These are phyloP conservation scores for Cavenderia fasciculata DNA, from an alignment of 78 protist species.

Conservation along the genomic window DNA sequence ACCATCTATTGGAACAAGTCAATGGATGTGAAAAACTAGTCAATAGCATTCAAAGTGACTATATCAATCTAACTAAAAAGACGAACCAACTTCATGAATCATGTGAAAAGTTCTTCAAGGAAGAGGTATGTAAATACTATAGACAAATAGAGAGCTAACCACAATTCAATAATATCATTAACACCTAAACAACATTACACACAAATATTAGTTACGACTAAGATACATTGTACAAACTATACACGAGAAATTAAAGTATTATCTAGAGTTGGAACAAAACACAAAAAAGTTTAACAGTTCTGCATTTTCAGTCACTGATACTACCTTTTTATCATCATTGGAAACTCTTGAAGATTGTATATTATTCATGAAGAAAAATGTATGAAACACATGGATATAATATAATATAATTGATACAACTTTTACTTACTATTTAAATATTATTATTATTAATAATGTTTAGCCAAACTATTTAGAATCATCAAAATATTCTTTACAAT, in stretches of 20 bases:
- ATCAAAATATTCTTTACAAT: slow-evolving; percentile 52
- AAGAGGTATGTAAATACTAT: slow-evolving; percentile 37
- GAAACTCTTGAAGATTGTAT: slow-evolving; percentile 69
- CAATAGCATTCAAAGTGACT: slow-evolving; percentile 52
- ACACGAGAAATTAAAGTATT: slow-evolving; percentile 59
- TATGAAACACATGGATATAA: not conserved
- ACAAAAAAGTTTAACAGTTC: slow-evolving; percentile 51
- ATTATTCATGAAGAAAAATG: slow-evolving; percentile 69
- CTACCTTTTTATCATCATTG: slow-evolving; percentile 18
- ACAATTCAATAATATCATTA: no score
- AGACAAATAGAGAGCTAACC: not conserved
- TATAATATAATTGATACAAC: not conserved
- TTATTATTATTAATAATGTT: not conserved
- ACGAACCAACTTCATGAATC: slow-evolving; percentile 67
- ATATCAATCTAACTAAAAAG: slow-evolving; percentile 58
- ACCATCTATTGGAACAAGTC: slow-evolving; percentile 16
- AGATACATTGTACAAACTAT: slow-evolving; percentile 70
- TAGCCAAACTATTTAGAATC: slow-evolving; percentile 32
- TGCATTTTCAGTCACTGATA: slow-evolving; percentile 38
- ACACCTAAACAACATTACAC: not conserved
- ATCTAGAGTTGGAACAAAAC: slow-evolving; percentile 36
- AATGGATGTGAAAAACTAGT: slow-evolving; percentile 34
- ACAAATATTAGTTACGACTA: slow-evolving; percentile 50
- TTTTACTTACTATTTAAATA: not conserved
- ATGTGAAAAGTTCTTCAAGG: slow-evolving; percentile 78